phyloP scores from a whole-genome alignment of 305 asterid species.

The Striga hermonthica region DNA sequence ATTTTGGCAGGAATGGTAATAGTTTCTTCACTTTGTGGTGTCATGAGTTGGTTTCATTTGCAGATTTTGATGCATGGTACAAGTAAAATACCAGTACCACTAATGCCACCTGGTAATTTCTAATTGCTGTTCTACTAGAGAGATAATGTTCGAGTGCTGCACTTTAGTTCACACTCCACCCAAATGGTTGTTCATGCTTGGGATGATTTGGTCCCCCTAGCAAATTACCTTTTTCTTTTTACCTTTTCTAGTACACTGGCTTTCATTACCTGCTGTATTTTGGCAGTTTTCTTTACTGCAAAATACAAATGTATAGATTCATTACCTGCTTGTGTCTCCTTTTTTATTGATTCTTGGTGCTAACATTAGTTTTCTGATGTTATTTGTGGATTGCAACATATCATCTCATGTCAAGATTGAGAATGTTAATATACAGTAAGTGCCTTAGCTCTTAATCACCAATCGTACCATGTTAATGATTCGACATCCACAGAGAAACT shows the following conservation, averaged over 20 bases:
- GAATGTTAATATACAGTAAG: neutral
- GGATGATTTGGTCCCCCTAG: constrained; percentile 5
- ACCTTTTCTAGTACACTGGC: neutral
- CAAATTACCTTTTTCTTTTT: neutral
- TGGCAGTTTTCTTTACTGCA: too few relatives aligned
- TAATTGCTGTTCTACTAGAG: neutral
- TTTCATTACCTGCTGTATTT: neutral
- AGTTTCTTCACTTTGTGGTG: neutral
- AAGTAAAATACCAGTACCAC: neutral
- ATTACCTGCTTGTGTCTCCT: constrained; percentile 1
- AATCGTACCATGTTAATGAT: neutral
- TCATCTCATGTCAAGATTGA: too few relatives aligned
- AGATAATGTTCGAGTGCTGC: neutral
- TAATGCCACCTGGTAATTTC: neutral
- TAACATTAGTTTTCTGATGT: too few relatives aligned
- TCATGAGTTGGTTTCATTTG: constrained; percentile 2
- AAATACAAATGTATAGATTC: too few relatives aligned
- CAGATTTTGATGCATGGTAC: constrained; percentile 1
- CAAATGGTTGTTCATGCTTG: constrained; percentile 13
- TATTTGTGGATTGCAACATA: too few relatives aligned
- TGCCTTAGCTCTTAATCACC: neutral
- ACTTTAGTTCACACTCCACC: constrained; percentile 11
- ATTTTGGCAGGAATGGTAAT: too few relatives aligned
- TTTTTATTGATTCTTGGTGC: neutral
- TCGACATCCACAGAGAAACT: constrained; percentile 7